A percentile compares a stretch with the other conserved stretches of the same genome.
Conservation (phyloP, 2,329 filamentous ascomycete species). For the Hypoxylon sp. region DNA sequence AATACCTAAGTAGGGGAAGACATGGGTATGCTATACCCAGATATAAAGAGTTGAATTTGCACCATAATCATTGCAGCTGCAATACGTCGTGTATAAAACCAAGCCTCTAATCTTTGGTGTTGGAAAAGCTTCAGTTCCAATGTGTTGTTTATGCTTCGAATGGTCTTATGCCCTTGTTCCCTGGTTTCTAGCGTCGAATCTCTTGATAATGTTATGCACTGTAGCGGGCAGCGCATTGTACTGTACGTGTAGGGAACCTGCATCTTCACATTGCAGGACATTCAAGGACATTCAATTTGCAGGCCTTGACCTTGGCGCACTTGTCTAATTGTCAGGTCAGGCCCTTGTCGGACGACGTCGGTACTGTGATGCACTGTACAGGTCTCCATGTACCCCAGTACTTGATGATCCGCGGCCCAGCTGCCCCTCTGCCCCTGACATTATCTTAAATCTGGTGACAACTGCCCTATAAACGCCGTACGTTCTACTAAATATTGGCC, state of each 20-base stretch:
- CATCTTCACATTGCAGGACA: too few species aligned
- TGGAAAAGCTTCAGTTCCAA: too few species aligned
- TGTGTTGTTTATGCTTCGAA: not conserved
- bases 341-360: conserved; percentile 15
- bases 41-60: not conserved
- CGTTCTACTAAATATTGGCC: not conserved
- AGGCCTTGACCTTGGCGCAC: conserved; percentile 35
- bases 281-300: conserved; percentile 38
- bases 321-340: conserved; percentile 22
- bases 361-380: conserved; percentile 28
- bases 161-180: not conserved
- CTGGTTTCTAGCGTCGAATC: conserved; percentile 21
- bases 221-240: conserved; percentile 23
- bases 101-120: not conserved
- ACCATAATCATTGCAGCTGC: not conserved
- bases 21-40: not conserved
- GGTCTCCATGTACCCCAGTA: not conserved
- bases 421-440: not conserved
- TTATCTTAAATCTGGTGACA: not conserved
- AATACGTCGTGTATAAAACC: not conserved
- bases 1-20: not conserved
- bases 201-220: conserved; percentile 24
- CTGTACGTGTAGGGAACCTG: conserved; percentile 36
- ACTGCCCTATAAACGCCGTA: not conserved
- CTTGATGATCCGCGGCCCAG: not conserved